Base-by-base conservation (phyloP, 2,329 filamentous ascomycete genomes). In the Phialocephala subalpina region DNA sequence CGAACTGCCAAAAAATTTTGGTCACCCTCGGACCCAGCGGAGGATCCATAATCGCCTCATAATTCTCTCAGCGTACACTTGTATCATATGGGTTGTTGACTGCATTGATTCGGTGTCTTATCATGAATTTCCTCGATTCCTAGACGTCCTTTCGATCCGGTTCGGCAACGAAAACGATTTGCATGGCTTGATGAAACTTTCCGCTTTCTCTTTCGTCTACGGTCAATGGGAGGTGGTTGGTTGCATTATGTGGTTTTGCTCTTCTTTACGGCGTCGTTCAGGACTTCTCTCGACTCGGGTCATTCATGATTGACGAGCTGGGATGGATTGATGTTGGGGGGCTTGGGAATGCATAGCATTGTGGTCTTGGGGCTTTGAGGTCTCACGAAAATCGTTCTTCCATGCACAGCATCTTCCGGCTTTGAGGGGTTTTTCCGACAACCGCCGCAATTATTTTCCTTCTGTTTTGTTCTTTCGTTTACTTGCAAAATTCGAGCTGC, bases 21-120 rank as follows among this genome's bases (percentile, higher is more conserved):
- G 69, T 66, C 66, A 62, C 56, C 52, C 18, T 36, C 53, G 65
- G 59, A 65, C 63, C 55, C 42, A 52, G 61, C 52, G 67, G 66
- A 69, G 63, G 62, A 70, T 67, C 38, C 60, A 38, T 61, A 67
- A 61, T 68, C 69, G 64, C 62, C 69, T 70, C 59, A 71, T 73
- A 65, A 61, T 72, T 69, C 62, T 64, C 63, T 69, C 53, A 65
- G 67, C 65, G 69, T 69, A 71, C 66, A 70, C 67, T 70, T 77
- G 75, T 77, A 77, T 72, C 75, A 77, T 77, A 77, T 72, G 75
- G 74, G 72, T 70, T 70, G 64, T 71, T 75, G 66, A 72, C 72
- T 73, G 71, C 73, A 74, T 73, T 74, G 35, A 63, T 67, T 73
- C 59, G 70, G 69, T 73, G 70, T 73, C 69, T 61, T 68, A 33